Percentiles rank a stretch among this genome's conserved stretches.
These are phyloP conservation scores for Lactarius akahatsu DNA, from an alignment of 768 basidiomycete species.

Conservation along the genomic window DNA sequence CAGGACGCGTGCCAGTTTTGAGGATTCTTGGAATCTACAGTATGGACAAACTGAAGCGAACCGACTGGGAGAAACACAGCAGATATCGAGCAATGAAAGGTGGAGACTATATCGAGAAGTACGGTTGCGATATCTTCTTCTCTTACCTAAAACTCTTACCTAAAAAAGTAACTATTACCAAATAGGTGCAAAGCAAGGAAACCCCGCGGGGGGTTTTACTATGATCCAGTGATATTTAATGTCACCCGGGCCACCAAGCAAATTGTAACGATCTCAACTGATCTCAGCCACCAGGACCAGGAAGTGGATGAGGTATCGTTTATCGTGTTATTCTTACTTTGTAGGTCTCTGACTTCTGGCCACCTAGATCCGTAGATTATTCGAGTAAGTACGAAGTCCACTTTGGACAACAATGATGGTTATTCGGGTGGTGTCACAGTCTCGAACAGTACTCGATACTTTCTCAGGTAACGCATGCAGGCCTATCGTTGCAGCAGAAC, in stretches of 20 bases:
- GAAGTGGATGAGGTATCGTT: constrained; percentile 20
- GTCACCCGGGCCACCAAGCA: background rate
- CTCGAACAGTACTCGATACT: constrained; percentile 22
- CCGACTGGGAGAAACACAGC: constrained; percentile 16
- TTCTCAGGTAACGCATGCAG: constrained; percentile 14
- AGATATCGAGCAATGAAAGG: constrained; percentile 13
- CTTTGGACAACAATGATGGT: background rate
- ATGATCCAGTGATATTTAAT: constrained; percentile 6
- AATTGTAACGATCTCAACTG: background rate
- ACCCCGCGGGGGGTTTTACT: background rate
- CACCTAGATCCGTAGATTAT: constrained; percentile 13
- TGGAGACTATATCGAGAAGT: constrained; percentile 13
- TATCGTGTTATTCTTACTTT: background rate
- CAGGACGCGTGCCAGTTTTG: constrained; percentile 4
- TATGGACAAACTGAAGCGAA: constrained; percentile 18
- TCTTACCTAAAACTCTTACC: too few relatives aligned
- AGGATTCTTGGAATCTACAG: constrained; percentile 15
- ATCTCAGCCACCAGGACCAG: background rate
- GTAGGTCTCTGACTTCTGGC: background rate
- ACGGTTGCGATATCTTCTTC: background rate
- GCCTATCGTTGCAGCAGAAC: background rate
- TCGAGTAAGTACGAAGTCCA: constrained; percentile 13
- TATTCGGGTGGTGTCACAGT: background rate
- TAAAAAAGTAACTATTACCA: constrained; percentile 5
- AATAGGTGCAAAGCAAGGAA: constrained; percentile 22